Base-by-base conservation (phyloP, 2,329 filamentous ascomycete genomes). In the Ophiostoma novo-ulmi region DNA sequence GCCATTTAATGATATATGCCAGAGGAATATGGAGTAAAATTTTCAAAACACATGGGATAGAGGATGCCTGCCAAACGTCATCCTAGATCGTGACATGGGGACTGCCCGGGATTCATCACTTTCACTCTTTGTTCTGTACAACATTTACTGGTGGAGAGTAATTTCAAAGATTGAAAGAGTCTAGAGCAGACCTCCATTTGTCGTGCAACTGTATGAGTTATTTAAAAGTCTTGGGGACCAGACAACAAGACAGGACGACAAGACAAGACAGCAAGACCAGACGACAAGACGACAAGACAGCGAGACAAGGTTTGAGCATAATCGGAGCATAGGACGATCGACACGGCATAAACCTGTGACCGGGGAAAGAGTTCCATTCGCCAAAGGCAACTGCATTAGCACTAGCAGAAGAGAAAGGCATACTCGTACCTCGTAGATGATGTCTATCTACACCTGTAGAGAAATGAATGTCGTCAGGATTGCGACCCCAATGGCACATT, bases 301-400 rank as follows among this genome's bases (percentile, higher is more conserved):
- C 8, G 20, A n/a, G 48, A 55, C 52, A 58, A 58, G 52, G 52
- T 31, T 26, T 58, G 52, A 58, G 52, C 52, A 58, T n/a, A 58
- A 58, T 58, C 52, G 52, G 52, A 22, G 52, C 3, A 58, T 26
- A 26, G 52, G 52, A 58, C 52, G 52, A 63, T 63, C 58, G 58
- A 36, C 58, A 63, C 58, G 58, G 58, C 58, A 63, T 13, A 35
- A 17, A 35, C 26, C 58, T 31, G 22, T 63, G 22, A 26, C 52
- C 52, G 52, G 58, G 58, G 58, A 63, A 63, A 65, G 61, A 31
- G 68, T 69, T 35, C n/a, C 48, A 69, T 65, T 69, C 68, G 68
- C 68, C 68, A 69, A 65, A 69, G 58, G 14, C 41, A 22, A 52
- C 58, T 69, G 39, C 61, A 52, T 69, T 65, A 13, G 68, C 44